Base-by-base conservation (phyloP, 768 basidiomycete genomes). In the Boletus coccyginus region DNA sequence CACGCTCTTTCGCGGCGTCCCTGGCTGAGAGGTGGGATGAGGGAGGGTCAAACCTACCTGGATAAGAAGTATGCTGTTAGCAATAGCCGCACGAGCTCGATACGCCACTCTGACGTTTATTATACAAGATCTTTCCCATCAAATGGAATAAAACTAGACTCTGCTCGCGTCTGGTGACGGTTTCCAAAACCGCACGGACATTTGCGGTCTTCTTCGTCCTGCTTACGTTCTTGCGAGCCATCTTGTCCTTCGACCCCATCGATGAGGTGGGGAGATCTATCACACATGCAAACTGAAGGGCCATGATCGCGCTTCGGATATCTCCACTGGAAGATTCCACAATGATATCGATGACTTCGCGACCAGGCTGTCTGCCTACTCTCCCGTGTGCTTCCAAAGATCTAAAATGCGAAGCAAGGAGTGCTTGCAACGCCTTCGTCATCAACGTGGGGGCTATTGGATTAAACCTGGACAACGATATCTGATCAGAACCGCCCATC, bases 291-390 rank as follows among this genome's bases (percentile, higher is more conserved):
- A 99, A 94, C 67, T 99, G 91, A 8, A 98, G 78, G 0, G 89
- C 86, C 86, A 96, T 98, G 57, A 98, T 82, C 1, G 95, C 96
- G 54, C 90, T 91, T 42, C 97, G 79, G 38, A 99, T 90, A 66
- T 99, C 97, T 0, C 97, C 97, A 64, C 90, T 89, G 4, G 90
- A 81, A 2, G 89, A 83, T 49, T 86, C 84, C 6, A 94, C 82
- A 56, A 98, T 81, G 19, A 86, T 71, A 50, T 96, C 88, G 0
- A 97, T 64, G 1, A 83, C 79, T 7, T 89, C 88, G 53, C 84
- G 85, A 0, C 86, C 76, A 0, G 85, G 86, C 7, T 73, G 70
- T 13, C 68, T 66, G 4, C 70, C 65, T 16, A 45, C 33, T 35
- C 42, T 60, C 17, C 31, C 53, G 0, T 45, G 44, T 19, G 55